These are phyloP conservation scores for Kurtzmaniella quercitrusa DNA, from an alignment of 1,139 yeast species.

Conservation along the genomic window DNA sequence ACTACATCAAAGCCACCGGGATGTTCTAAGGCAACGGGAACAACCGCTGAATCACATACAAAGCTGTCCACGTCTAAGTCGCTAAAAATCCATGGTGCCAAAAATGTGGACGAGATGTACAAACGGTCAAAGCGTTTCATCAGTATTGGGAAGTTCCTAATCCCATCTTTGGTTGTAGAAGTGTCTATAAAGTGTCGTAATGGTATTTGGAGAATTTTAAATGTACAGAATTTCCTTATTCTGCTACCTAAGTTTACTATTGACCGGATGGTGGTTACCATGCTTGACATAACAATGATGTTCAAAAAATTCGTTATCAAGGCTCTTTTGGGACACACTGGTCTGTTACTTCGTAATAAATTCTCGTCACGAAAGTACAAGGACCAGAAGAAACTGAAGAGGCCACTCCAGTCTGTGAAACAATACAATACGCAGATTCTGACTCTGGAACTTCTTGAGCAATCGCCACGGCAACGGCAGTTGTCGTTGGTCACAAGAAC, in stretches of 20 bases:
- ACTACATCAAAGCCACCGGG: neutral
- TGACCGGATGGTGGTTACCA: slow-evolving; percentile 46
- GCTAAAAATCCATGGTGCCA: slow-evolving; percentile 17
- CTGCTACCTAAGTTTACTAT: slow-evolving; percentile 51
- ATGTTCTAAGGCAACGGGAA: neutral
- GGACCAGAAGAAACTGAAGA: slow-evolving; percentile 11
- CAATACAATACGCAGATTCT: slow-evolving; percentile 24
- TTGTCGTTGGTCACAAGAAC: neutral
- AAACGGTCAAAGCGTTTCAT: slow-evolving; percentile 54
- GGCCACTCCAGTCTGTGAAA: slow-evolving; percentile 23
- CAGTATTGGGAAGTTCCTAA: slow-evolving; percentile 46
- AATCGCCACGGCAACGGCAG: neutral
- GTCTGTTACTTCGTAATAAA: slow-evolving; percentile 55
- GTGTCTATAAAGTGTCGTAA: slow-evolving; percentile 54
- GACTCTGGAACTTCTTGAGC: neutral
- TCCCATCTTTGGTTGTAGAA: slow-evolving; percentile 45
- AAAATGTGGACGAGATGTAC: slow-evolving; percentile 51
- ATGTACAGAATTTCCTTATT: slow-evolving; percentile 56
- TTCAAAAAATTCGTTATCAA: slow-evolving; percentile 49
- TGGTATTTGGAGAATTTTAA: slow-evolving; percentile 54
- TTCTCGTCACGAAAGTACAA: slow-evolving; percentile 23
- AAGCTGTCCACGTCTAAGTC: slow-evolving; percentile 13
- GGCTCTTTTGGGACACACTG: slow-evolving; percentile 54
- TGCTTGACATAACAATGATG: slow-evolving; percentile 49
- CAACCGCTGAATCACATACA: neutral